These are phyloP conservation scores for Penicillium cosmopolitanum DNA, from an alignment of 495 filamentous ascomycete species.

Conservation along the genomic window DNA sequence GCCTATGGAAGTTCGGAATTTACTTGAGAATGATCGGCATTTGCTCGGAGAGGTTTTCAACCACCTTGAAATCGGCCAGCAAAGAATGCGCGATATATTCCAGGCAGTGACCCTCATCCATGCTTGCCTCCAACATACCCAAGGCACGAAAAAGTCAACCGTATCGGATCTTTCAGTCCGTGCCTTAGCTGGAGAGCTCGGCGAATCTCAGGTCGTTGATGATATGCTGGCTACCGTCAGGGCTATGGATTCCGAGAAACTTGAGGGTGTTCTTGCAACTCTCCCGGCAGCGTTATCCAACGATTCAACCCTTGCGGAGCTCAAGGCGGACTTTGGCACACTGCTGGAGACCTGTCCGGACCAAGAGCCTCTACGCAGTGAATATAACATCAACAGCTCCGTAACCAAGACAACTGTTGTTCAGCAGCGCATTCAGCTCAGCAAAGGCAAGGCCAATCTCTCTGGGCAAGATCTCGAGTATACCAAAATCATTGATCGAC, in stretches of 20 bases:
- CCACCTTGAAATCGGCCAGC: constrained; percentile 39
- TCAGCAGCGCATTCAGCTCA: constrained; percentile 84
- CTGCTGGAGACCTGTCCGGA: constrained; percentile 44
- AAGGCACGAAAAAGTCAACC: constrained; percentile 38
- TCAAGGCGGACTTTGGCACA: constrained; percentile 34
- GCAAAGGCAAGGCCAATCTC: constrained; percentile 74
- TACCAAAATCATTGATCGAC: constrained; percentile 69
- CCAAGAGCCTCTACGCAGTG: constrained; percentile 65
- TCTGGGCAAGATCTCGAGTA: constrained; percentile 76
- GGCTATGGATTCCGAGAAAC: constrained; percentile 49
- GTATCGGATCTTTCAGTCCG: constrained; percentile 59
- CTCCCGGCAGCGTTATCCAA: constrained; percentile 24
- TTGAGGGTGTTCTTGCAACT: constrained; percentile 25
- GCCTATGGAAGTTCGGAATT: constrained; percentile 38
- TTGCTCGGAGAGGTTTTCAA: constrained; percentile 42
- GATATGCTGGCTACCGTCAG: constrained; percentile 57
- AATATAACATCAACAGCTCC: constrained; percentile 71
- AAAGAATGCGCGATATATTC: constrained; percentile 50
- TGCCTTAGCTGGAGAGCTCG: constrained; percentile 60
- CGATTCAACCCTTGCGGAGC: constrained; percentile 22
- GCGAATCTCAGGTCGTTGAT: constrained; percentile 51
- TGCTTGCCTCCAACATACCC: constrained; percentile 44
- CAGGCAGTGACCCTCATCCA: constrained; percentile 51
- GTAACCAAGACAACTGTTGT: constrained; percentile 82
- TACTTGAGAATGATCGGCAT: constrained; percentile 57